A percentile compares a stretch with the other conserved stretches of the same genome.
These are phyloP conservation scores for Volutella citrinella DNA, from an alignment of 2,329 filamentous ascomycete species.

Conservation along the genomic window DNA sequence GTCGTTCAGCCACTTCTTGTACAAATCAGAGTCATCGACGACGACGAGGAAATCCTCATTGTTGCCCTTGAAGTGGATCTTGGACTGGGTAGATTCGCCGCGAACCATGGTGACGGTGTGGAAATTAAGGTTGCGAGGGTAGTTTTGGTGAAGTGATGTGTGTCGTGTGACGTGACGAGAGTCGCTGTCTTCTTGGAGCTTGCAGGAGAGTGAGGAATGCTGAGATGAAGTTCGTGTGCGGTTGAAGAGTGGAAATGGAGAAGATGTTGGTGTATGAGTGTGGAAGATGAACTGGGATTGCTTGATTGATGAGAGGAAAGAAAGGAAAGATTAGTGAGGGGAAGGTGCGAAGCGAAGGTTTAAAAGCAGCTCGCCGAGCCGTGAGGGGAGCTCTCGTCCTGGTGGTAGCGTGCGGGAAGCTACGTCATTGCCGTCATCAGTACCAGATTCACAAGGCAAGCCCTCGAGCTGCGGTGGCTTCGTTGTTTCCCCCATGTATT, in stretches of 20 bases:
- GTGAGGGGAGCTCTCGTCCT: slow-evolving; percentile 18
- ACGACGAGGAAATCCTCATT: slow-evolving; percentile 59
- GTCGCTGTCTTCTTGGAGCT: too few species aligned
- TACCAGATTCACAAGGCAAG: too few species aligned
- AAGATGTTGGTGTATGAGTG: not conserved
- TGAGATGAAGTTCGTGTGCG: too few species aligned
- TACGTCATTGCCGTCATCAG: slow-evolving; percentile 24
- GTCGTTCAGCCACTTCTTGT: slow-evolving; percentile 82
- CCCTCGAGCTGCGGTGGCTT: too few species aligned
- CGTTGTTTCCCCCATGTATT: too few species aligned
- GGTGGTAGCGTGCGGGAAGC: slow-evolving; percentile 18
- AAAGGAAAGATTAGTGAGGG: slow-evolving; percentile 7
- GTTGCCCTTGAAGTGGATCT: slow-evolving; percentile 81
- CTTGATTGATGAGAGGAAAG: slow-evolving; percentile 14
- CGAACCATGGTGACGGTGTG: slow-evolving; percentile 58
- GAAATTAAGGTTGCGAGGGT: slow-evolving; percentile 11
- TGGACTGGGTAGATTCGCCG: slow-evolving; percentile 67
- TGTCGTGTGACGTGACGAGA: slow-evolving; percentile 12
- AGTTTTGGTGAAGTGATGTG: slow-evolving; percentile 10
- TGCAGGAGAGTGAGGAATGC: too few species aligned
- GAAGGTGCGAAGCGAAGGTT: slow-evolving; percentile 14
- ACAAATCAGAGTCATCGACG: slow-evolving; percentile 56
- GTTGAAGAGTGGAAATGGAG: slow-evolving; percentile 1
- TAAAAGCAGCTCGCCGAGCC: slow-evolving; percentile 25
- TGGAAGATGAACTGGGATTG: slow-evolving; percentile 5